phyloP scores from a whole-genome alignment of 2,329 filamentous ascomycete species.

The Lecanicillium sp. region DNA sequence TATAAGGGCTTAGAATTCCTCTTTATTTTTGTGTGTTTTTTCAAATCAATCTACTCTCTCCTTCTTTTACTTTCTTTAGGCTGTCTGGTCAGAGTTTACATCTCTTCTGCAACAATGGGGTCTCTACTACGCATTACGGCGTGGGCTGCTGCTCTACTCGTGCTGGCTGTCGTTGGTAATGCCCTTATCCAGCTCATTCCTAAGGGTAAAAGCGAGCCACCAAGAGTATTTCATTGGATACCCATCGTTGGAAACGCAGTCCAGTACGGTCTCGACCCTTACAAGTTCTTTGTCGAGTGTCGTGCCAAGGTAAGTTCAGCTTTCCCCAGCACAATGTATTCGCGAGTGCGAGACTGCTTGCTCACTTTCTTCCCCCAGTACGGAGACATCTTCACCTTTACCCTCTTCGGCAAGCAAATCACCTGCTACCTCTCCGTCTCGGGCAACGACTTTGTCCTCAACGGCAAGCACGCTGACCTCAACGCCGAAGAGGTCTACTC shows the following conservation, averaged over 20 bases:
- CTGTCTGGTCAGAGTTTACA: too few species aligned
- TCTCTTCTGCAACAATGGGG: too few species aligned
- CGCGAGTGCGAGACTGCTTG: too few species aligned
- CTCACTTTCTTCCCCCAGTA: too few species aligned
- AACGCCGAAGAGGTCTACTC: constrained; percentile 48
- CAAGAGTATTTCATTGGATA: constrained; percentile 52
- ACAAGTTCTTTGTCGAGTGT: constrained; percentile 56
- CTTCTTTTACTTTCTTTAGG: too few species aligned
- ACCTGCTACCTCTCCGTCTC: constrained; percentile 41
- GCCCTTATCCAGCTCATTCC: constrained; percentile 14
- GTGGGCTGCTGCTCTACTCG: too few species aligned
- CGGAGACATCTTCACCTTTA: constrained; percentile 47
- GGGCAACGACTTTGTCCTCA: constrained; percentile 50
- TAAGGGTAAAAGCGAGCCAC: constrained; percentile 37
- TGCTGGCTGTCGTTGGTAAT: constrained; percentile 10
- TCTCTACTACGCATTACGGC: too few species aligned
- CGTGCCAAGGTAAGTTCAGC: constrained; percentile 52
- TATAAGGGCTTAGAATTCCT: too few species aligned
- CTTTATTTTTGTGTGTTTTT: too few species aligned
- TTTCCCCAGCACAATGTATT: too few species aligned
- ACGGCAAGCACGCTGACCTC: constrained; percentile 44
- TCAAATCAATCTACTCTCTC: too few species aligned
- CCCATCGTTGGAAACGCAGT: constrained; percentile 63
- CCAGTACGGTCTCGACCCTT: constrained; percentile 64
- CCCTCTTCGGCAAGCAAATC: constrained; percentile 41